Percentiles rank a stretch among this genome's conserved stretches.
Evolutionary conservation across 148 eudicot species (phyloP).

Genomic region (Cornus kousa): DNA sequence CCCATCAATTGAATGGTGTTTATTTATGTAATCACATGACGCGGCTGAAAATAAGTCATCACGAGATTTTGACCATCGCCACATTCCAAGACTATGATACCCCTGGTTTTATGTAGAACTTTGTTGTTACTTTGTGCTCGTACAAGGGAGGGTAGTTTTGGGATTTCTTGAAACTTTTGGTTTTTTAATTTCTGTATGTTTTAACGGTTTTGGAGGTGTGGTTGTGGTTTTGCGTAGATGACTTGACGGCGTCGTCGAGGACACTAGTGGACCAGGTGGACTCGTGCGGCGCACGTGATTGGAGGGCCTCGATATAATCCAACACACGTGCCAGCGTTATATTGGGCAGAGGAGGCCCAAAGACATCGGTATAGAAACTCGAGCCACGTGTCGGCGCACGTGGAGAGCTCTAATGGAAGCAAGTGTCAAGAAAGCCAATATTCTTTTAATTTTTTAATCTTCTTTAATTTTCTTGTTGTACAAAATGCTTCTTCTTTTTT

Average conservation of each 20-base stretch:
- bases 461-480: no score
- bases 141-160: neutral
- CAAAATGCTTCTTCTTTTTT: no score
- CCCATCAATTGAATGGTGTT: no score
- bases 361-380: neutral
- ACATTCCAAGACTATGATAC: neutral
- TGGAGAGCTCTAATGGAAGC: constrained; percentile 1
- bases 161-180: neutral
- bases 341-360: neutral
- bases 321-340: constrained; percentile 13
- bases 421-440: constrained; percentile 9
- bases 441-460: neutral
- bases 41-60: neutral
- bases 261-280: neutral
- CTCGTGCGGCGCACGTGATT: constrained; percentile 14
- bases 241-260: constrained; percentile 7
- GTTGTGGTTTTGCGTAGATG: neutral
- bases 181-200: neutral
- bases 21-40: neutral
- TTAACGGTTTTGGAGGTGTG: neutral
- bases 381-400: constrained; percentile 23
- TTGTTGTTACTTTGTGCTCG: neutral
- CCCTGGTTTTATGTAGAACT: neutral
- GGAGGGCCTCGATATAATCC: neutral
- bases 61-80: no score